Conservation (phyloP, 495 filamentous ascomycete species). For the Lophiotrema nucula region DNA sequence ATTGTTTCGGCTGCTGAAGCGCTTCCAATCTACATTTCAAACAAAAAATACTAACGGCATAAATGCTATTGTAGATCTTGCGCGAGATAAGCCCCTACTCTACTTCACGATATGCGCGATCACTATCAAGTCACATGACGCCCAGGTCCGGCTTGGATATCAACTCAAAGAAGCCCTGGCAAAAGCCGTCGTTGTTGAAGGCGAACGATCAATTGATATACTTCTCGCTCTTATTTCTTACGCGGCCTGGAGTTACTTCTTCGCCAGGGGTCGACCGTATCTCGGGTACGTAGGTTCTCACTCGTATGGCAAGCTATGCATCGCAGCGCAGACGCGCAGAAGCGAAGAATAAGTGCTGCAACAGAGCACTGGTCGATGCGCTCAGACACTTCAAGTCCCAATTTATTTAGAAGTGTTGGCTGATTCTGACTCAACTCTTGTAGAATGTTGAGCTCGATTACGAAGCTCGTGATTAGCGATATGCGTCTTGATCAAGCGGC, state of each 20-base stretch:
- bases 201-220: constrained; percentile 12
- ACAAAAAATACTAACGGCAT: too few species aligned
- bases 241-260: constrained; percentile 8
- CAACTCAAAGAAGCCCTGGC: not conserved
- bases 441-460: not conserved
- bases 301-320: not conserved
- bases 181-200: constrained; percentile 1
- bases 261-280: not conserved
- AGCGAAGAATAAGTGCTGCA: not conserved
- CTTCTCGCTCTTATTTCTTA: not conserved
- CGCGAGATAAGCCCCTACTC: constrained; percentile 2
- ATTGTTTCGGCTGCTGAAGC: too few species aligned
- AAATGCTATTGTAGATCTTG: too few species aligned
- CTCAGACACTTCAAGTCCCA: too few species aligned
- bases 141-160: not conserved
- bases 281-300: constrained; percentile 2
- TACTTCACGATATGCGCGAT: not conserved
- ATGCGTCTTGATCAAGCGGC: too few species aligned
- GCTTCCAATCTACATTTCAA: too few species aligned
- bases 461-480: not conserved
- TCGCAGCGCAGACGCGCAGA: not conserved
- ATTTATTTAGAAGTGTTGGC: too few species aligned
- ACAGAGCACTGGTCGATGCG: too few species aligned
- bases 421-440: too few species aligned
- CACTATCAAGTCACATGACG: not conserved